Evolutionary conservation across 305 asterid genomes (phyloP), one percentile per base, ranked within the genome.

Genomic region (Ruellia speciosa): DNA sequence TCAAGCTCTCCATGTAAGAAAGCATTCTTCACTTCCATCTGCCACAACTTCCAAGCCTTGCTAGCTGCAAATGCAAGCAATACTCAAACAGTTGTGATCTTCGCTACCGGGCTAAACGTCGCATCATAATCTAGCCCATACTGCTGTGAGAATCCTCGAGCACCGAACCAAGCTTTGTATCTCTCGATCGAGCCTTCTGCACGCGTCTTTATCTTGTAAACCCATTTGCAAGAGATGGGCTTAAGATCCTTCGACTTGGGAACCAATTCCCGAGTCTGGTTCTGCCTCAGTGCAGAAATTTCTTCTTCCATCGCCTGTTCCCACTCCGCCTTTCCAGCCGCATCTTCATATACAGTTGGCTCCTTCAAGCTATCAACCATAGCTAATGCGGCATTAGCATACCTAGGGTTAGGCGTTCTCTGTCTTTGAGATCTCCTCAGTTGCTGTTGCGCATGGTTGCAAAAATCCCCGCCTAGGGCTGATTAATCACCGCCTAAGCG

Each of bases 11-110:
- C 49, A 0, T n/a, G 49, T 47, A 13, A 43, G 16, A 43, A 43
- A 43, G 49, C 49, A 43, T 43, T 43, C 52, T 47, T 47, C 2
- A 47, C 52, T 3, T 47, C 52, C 52, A 47, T 47, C 52, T 5
- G 0, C 52, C n/a, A 47, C 12, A 47, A 13, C n/a, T 18, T 47
- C 52, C 52, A 47, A 13, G 52, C 6, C 52, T 47, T 47, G 52
- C 52, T 47, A 6, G 52, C n/a, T 47, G 11, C 52, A 0, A 47
- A 18, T 0, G 52, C 52, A 3, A 47, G 14, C 12, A 47, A 4
- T 6, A 47, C 14, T 13, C 0, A 4, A 47, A 13, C 4, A 5
- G 52, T 47, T 47, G 52, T 47, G 17, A 47, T 13, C 17, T 13
- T 47, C 12, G 52, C 52, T 4, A 47, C 52, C 52, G 52, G n/a